A percentile compares a stretch with the other conserved stretches of the same genome.
Conservation (phyloP, 345 rosid species). For the Brassica juncea region DNA sequence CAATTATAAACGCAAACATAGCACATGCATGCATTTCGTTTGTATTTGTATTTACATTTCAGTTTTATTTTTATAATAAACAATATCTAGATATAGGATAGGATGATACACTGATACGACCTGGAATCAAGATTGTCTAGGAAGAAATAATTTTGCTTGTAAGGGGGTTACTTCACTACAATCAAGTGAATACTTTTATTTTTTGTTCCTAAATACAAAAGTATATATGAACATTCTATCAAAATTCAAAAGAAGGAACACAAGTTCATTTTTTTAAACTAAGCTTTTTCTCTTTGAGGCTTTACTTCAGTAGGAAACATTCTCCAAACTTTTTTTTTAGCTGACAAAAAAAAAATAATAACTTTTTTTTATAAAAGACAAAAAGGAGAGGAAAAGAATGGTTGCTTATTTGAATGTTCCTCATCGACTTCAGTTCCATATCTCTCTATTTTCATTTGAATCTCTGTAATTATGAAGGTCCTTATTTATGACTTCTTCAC, state of each 20-base stretch:
- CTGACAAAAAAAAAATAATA: too few relatives aligned
- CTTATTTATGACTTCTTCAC: background rate
- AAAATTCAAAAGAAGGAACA: conserved; percentile 25
- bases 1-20: background rate
- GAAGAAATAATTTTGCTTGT: conserved; percentile 14
- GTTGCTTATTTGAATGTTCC: conserved; percentile 32
- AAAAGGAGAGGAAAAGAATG: conserved; percentile 9
- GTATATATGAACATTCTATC: conserved; percentile 17
- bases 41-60: background rate
- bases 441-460: conserved; percentile 29
- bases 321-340: background rate
- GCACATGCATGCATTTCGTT: conserved; percentile 11
- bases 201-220: conserved; percentile 18
- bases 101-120: background rate
- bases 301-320: conserved; percentile 43
- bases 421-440: conserved; percentile 34
- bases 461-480: conserved; percentile 20
- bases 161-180: conserved; percentile 33
- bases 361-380: background rate
- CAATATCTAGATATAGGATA: background rate
- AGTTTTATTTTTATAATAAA: background rate
- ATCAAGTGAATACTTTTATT: conserved; percentile 20
- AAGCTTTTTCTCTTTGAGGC: background rate
- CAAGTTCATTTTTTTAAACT: conserved; percentile 1
- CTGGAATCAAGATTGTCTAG: conserved; percentile 8